These are phyloP conservation scores for Penicillium freii DNA, from an alignment of 2,329 filamentous ascomycete species.

Conservation along the genomic window DNA sequence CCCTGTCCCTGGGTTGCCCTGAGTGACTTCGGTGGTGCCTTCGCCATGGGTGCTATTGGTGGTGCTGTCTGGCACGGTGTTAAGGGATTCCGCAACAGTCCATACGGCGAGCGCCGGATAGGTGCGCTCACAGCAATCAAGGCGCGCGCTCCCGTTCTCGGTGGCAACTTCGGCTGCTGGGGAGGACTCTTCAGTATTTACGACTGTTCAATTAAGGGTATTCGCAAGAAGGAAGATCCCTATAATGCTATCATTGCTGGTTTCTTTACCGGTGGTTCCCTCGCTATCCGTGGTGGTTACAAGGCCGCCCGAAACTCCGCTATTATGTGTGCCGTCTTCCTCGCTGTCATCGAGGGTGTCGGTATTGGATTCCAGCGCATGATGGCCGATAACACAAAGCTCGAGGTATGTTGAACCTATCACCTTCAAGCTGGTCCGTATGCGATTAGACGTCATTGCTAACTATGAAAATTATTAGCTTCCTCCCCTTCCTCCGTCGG, in stretches of 20 bases:
- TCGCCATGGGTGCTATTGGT: slow-evolving; percentile 85
- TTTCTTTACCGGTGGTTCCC: slow-evolving; percentile 90
- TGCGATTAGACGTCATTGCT: background rate
- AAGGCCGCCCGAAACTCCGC: slow-evolving; percentile 92
- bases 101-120: slow-evolving; percentile 91
- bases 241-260: slow-evolving; percentile 98
- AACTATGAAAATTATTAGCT: slow-evolving; percentile 19
- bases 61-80: slow-evolving; percentile 94
- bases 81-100: slow-evolving; percentile 87
- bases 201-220: slow-evolving; percentile 93
- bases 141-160: slow-evolving; percentile 90
- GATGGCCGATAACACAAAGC: slow-evolving; percentile 83
- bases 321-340: slow-evolving; percentile 89
- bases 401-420: slow-evolving; percentile 52
- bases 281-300: slow-evolving; percentile 87
- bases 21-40: slow-evolving; percentile 96
- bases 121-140: slow-evolving; percentile 97
- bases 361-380: slow-evolving; percentile 94
- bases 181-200: slow-evolving; percentile 94
- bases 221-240: slow-evolving; percentile 94
- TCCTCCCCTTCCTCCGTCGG: slow-evolving; percentile 37
- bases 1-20: slow-evolving; percentile 96
- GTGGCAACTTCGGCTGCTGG: slow-evolving; percentile 98
- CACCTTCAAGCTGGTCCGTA: too few relatives aligned
- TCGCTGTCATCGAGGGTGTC: slow-evolving; percentile 95